phyloP scores from a whole-genome alignment of 2,329 filamentous ascomycete species.

The Didymella pinodella region DNA sequence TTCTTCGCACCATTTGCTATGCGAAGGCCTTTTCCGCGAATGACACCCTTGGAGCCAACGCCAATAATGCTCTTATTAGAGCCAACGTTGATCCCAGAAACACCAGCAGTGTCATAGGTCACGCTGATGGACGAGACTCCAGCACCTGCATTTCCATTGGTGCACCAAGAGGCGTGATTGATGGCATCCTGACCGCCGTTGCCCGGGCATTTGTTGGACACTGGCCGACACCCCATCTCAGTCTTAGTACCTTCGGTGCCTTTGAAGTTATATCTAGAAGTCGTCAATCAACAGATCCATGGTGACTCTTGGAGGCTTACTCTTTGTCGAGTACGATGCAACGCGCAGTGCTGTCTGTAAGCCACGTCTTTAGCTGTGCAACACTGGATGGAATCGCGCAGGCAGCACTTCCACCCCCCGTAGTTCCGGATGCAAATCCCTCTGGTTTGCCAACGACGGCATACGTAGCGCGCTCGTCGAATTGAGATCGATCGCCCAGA shows the following conservation, averaged over 20 bases:
- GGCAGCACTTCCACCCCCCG: constrained; percentile 65
- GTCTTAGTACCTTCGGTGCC: constrained; percentile 61
- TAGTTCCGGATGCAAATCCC: constrained; percentile 63
- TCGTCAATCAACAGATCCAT: background rate
- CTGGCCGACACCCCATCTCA: constrained; percentile 64
- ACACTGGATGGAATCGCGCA: constrained; percentile 63
- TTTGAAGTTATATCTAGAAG: constrained; percentile 58
- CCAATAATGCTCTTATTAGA: constrained; percentile 67
- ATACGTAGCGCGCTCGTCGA: constrained; percentile 27
- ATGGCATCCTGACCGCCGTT: constrained; percentile 67
- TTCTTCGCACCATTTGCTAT: constrained; percentile 54
- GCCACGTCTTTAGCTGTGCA: constrained; percentile 65
- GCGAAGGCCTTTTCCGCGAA: constrained; percentile 64
- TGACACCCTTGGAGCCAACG: constrained; percentile 59
- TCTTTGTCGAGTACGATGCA: constrained; percentile 65
- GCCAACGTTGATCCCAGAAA: constrained; percentile 58
- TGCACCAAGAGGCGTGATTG: constrained; percentile 62
- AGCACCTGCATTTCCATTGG: constrained; percentile 63
- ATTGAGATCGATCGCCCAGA: constrained; percentile 17
- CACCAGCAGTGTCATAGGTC: constrained; percentile 60
- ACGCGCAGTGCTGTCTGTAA: constrained; percentile 61
- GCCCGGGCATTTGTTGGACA: constrained; percentile 55
- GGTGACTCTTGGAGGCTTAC: background rate
- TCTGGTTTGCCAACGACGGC: constrained; percentile 51
- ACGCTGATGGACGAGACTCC: constrained; percentile 52